Evolutionary conservation across 805 yeast genomes (phyloP), one percentile per base, ranked within the genome.

Genomic region (Yamadazyma akitaensis): DNA sequence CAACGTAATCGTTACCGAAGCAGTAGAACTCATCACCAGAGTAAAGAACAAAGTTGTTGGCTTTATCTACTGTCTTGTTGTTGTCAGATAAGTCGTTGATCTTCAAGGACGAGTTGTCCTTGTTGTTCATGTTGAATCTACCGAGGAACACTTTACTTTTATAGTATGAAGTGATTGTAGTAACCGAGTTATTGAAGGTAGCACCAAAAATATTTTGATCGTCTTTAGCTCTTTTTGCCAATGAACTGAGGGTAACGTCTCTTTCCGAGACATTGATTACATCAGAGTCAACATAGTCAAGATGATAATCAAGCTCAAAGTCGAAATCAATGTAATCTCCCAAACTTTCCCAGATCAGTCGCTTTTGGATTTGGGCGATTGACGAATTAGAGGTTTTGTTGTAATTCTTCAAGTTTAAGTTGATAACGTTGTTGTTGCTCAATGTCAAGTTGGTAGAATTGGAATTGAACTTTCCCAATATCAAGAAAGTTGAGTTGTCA

Each of bases 381-480:
- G 70, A 54, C 18, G 63, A 60, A 49, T 71, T 69, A 10, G 64
- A 56, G 2, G 66, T 64, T 2, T 60, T 44, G 51, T 68, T 67
- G 49, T 68, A 72, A 14, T 57, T 54, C 1, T 51, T 48, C 18
- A 72, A 37, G 8, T 53, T 45, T 40, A 72, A 49, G 1, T 64
- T 54, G 5, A 69, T 49, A 37, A 71, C 47, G 44, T 67, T 64
- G 31, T 47, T 46, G 47, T 60, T 68, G 13, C 56, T 46, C 14
- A 67, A 49, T 3, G 67, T 53, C 10, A 65, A 48, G n/a, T 67
- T 53, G 3, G 39, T 8, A 5, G 59, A 58, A 12, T 75, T 61
- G 1, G 69, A 64, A 33, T 59, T 55, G 50, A 82, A 76, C 5
- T 65, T 56, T 3, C 88, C 88, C 18, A 72, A 63, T 9, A 81